Percentiles rank a stretch among this genome's conserved stretches.
Conservation (phyloP, 805 yeast genomes). For the Ogataea nakhonphanomensis region DNA sequence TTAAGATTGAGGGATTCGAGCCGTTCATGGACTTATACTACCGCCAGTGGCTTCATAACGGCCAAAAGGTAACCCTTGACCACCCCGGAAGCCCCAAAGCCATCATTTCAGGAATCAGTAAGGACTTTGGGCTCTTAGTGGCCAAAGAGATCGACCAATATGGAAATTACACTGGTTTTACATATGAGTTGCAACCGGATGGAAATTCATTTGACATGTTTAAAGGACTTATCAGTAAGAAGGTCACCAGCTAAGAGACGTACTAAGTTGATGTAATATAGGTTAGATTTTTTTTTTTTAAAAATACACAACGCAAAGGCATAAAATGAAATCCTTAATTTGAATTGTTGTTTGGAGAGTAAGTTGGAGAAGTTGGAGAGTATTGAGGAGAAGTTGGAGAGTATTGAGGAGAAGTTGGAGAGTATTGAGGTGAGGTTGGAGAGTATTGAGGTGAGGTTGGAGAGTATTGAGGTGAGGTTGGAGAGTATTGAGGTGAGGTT, state of each 20-base stretch:
- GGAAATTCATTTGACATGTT: slow-evolving; percentile 97
- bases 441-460: slow-evolving; percentile 67
- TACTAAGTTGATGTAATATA: no score
- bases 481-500: slow-evolving; percentile 74
- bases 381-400: slow-evolving; percentile 77
- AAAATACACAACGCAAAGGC: slow-evolving; percentile 17
- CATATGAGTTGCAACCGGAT: slow-evolving; percentile 83
- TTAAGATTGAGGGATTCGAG: slow-evolving; percentile 60
- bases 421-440: slow-evolving; percentile 74
- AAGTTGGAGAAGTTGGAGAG: slow-evolving; percentile 74
- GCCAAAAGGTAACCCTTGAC: slow-evolving; percentile 67
- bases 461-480: slow-evolving; percentile 62
- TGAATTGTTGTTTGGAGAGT: slow-evolving; percentile 46
- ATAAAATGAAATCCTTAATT: slow-evolving; percentile 16
- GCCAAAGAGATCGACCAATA: slow-evolving; percentile 62
- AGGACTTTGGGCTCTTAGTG: slow-evolving; percentile 76
- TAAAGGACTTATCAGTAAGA: slow-evolving; percentile 75
- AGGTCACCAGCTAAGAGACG: slow-evolving; percentile 24
- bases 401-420: slow-evolving; percentile 77
- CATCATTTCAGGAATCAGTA: slow-evolving; percentile 72
- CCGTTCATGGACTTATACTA: slow-evolving; percentile 72
- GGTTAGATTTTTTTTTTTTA: slow-evolving; percentile 12
- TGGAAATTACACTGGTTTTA: slow-evolving; percentile 48
- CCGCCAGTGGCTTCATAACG: slow-evolving; percentile 78
- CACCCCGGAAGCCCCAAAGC: slow-evolving; percentile 46